phyloP scores from a whole-genome alignment of 306 rosid species.

The Cercis canadensis region DNA sequence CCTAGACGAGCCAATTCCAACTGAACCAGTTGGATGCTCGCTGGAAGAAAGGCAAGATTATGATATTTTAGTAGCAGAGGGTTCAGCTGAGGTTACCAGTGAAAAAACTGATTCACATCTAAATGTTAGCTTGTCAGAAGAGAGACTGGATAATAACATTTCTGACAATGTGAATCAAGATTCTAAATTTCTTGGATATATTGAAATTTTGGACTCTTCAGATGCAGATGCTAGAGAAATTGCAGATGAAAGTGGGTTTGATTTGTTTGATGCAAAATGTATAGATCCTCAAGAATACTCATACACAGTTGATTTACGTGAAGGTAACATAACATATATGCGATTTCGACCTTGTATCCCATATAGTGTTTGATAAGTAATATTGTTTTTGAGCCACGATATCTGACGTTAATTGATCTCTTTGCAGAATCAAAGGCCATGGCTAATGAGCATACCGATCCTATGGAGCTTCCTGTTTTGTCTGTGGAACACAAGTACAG shows the following conservation, averaged over 20 bases:
- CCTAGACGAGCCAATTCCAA: neutral
- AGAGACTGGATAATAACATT: neutral
- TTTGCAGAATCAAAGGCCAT: slow-evolving; percentile 38
- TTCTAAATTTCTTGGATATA: neutral
- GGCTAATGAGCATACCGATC: slow-evolving; percentile 32
- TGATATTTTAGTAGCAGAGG: neutral
- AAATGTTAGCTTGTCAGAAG: neutral
- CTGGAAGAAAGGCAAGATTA: neutral
- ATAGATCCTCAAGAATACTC: slow-evolving; percentile 1
- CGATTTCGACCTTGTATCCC: neutral
- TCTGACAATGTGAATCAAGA: neutral
- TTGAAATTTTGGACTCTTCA: neutral
- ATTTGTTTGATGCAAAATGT: slow-evolving; percentile 22
- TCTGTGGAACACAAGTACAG: slow-evolving; percentile 32
- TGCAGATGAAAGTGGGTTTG: slow-evolving; percentile 34
- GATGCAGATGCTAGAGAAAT: slow-evolving; percentile 27
- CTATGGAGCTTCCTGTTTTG: slow-evolving; percentile 46
- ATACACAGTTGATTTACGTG: slow-evolving; percentile 28
- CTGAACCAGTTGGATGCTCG: neutral
- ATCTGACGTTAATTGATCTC: slow-evolving; percentile 23
- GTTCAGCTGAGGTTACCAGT: neutral
- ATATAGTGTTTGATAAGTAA: neutral
- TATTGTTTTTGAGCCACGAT: neutral
- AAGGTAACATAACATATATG: slow-evolving; percentile 40
- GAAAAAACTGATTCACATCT: neutral